Evolutionary conservation across 495 filamentous ascomycete genomes (phyloP).

Genomic region (Hypoxylon fragiforme): DNA sequence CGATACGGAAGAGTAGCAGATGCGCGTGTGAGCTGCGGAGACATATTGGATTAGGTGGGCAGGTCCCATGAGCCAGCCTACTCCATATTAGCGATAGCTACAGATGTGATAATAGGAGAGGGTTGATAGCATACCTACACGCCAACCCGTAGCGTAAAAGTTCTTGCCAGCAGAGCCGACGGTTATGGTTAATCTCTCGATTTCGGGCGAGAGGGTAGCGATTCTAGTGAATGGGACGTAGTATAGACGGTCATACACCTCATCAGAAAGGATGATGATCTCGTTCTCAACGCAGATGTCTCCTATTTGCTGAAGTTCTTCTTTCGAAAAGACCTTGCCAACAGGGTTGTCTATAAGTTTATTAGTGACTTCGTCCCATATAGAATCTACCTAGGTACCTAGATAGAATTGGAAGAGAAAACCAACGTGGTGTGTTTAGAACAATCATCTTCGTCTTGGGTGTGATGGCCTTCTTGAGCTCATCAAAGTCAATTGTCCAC

Average conservation of each 20-base stretch:
- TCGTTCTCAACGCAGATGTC: conserved; percentile 90
- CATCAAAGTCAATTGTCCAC: conserved; percentile 83
- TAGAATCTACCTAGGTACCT: no score
- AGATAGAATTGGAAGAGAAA: not conserved
- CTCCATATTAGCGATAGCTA: not conserved
- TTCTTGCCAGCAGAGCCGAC: conserved; percentile 96
- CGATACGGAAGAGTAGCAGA: conserved; percentile 92
- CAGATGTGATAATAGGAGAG: not conserved
- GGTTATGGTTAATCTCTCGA: conserved; percentile 83
- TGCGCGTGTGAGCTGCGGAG: conserved; percentile 87
- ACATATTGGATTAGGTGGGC: conserved; percentile 90
- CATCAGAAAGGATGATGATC: conserved; percentile 93
- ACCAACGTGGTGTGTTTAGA: conserved; percentile 64
- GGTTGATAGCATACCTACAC: conserved; percentile 78
- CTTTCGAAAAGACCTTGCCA: conserved; percentile 86
- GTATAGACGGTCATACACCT: conserved; percentile 94
- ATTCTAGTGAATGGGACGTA: conserved; percentile 94
- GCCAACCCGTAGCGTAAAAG: conserved; percentile 97
- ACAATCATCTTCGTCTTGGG: conserved; percentile 93
- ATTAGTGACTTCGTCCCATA: conserved; percentile 21
- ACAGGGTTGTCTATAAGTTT: conserved; percentile 77
- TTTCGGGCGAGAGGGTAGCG: conserved; percentile 83
- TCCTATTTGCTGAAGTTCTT: conserved; percentile 84
- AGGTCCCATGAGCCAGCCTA: conserved; percentile 83
- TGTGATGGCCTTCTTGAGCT: conserved; percentile 84